A percentile compares a stretch with the other conserved stretches of the same genome.
phyloP scores from a whole-genome alignment of 805 yeast genomes.

The Kregervanrija delftensis region DNA sequence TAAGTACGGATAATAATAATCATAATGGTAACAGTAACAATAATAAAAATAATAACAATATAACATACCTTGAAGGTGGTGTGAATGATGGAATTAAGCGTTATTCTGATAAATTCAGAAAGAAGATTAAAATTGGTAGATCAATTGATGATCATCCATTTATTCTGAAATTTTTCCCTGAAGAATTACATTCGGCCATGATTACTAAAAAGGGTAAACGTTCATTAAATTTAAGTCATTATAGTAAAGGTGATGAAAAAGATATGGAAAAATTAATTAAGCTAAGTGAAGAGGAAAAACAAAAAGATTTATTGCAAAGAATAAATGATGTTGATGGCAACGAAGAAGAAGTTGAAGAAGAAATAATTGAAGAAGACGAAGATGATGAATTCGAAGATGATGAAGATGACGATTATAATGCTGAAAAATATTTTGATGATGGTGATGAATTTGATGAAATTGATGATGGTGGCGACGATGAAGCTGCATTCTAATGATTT shows the following conservation, averaged over 20 bases:
- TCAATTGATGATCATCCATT: slow-evolving; percentile 78
- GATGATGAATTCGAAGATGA: slow-evolving; percentile 70
- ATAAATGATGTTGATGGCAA: slow-evolving; percentile 35
- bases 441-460: slow-evolving; percentile 54
- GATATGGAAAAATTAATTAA: slow-evolving; percentile 24
- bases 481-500: slow-evolving; percentile 52
- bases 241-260: slow-evolving; percentile 30
- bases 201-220: slow-evolving; percentile 35
- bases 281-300: slow-evolving; percentile 23
- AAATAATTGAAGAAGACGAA: slow-evolving; percentile 46
- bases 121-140: slow-evolving; percentile 61
- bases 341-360: slow-evolving; percentile 36
- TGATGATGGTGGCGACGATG: slow-evolving; percentile 57
- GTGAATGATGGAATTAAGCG: slow-evolving; percentile 68
- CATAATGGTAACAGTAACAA: slow-evolving; percentile 4
- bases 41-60: slow-evolving; percentile 17
- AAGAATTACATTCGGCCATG: slow-evolving; percentile 67
- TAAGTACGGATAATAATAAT: slow-evolving; percentile 6
- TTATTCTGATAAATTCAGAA: slow-evolving; percentile 73
- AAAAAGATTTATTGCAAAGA: slow-evolving; percentile 24
- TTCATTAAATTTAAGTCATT: slow-evolving; percentile 34
- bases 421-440: slow-evolving; percentile 71
- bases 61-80: slow-evolving; percentile 31
- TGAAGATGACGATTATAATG: slow-evolving; percentile 74
- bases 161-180: slow-evolving; percentile 63